Evolutionary conservation across 805 yeast genomes (phyloP).

Genomic region (Hanseniaspora hatyaiensis): DNA sequence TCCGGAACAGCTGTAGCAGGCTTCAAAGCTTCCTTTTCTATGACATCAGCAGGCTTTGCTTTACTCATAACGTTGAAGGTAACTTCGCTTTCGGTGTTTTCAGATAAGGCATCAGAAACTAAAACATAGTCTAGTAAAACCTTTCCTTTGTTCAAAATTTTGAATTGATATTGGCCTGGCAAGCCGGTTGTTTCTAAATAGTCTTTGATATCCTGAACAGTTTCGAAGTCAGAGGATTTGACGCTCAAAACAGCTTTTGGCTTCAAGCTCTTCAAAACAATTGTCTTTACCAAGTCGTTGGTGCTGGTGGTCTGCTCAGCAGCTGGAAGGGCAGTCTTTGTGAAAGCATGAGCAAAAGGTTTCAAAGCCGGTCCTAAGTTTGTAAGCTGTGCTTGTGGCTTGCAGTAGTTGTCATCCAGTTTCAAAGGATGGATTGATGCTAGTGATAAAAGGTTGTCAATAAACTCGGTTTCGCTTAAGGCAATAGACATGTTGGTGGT

Average conservation of each 20-base stretch:
- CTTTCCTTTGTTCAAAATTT: slow-evolving; percentile 49
- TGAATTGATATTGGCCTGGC: slow-evolving; percentile 34
- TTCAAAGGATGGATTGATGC: slow-evolving; percentile 35
- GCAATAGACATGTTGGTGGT: slow-evolving; percentile 7
- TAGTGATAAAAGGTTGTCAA: slow-evolving; percentile 38
- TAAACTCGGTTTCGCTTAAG: slow-evolving; percentile 36
- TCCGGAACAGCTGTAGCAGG: no score
- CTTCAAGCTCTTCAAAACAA: slow-evolving; percentile 50
- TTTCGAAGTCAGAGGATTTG: slow-evolving; percentile 23
- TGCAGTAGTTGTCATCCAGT: slow-evolving; percentile 24
- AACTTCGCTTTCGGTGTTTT: slow-evolving; percentile 26
- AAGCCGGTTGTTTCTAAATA: slow-evolving; percentile 27
- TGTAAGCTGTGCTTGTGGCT: slow-evolving; percentile 28
- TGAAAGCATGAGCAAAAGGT: slow-evolving; percentile 29
- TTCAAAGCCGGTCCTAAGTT: slow-evolving; percentile 41
- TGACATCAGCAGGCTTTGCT: slow-evolving; percentile 16
- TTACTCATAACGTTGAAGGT: slow-evolving; percentile 37
- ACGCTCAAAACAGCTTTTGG: slow-evolving; percentile 35
- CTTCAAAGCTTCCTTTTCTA: background rate
- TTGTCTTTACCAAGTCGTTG: background rate
- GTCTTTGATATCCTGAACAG: slow-evolving; percentile 29
- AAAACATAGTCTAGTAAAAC: slow-evolving; percentile 44
- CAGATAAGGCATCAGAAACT: slow-evolving; percentile 27
- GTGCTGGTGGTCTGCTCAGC: background rate
- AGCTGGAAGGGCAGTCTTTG: slow-evolving; percentile 23